Percentiles rank a stretch among this genome's conserved stretches.
phyloP scores from a whole-genome alignment of 2,329 filamentous ascomycete species.

The Alternaria triticimaculans region DNA sequence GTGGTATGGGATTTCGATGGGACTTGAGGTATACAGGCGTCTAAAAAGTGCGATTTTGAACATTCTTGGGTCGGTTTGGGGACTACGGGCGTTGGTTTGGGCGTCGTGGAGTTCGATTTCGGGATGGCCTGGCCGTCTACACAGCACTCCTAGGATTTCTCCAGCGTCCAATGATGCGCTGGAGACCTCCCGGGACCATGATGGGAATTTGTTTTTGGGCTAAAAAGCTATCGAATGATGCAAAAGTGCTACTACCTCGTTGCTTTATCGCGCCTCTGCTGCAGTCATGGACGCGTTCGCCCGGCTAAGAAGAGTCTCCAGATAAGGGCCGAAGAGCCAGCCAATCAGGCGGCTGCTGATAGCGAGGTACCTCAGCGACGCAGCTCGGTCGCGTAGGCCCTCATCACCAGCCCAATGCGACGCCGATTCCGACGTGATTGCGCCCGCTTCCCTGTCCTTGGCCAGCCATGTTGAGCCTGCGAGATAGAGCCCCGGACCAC shows the following conservation, averaged over 20 bases:
- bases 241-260: background rate
- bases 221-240: background rate
- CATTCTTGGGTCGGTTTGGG: background rate
- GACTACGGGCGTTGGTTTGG: background rate
- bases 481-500: constrained; percentile 14
- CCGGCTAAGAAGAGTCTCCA: background rate
- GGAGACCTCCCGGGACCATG: background rate
- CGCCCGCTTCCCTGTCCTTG: constrained; percentile 10
- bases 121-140: background rate
- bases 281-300: constrained; percentile 6
- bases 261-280: background rate
- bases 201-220: background rate
- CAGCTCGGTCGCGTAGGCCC: constrained; percentile 1
- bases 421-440: constrained; percentile 10
- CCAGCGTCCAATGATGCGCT: background rate
- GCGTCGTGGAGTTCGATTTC: background rate
- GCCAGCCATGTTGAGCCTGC: constrained; percentile 27
- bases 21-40: background rate
- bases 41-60: background rate
- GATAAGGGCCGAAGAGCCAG: constrained; percentile 13
- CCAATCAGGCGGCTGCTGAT: constrained; percentile 14
- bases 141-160: background rate
- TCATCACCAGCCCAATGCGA: constrained; percentile 17
- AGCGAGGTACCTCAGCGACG: background rate
- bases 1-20: background rate